These are phyloP conservation scores for Physocladia obscura DNA, from an alignment of 192 early-diverging fungal genomes.

Conservation along the genomic window DNA sequence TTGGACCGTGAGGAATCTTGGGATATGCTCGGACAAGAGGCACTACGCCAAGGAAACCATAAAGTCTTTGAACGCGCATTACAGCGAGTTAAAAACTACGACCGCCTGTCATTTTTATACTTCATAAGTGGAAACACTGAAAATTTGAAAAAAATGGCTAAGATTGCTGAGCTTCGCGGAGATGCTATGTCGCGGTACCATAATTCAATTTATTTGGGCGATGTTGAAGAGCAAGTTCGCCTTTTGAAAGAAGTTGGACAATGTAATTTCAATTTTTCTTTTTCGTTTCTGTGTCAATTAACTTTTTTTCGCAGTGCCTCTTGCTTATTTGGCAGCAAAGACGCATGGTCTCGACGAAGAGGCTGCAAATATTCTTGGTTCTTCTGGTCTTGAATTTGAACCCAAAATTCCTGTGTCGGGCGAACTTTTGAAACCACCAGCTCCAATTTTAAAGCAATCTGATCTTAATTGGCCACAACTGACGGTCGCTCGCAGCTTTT, in stretches of 20 bases:
- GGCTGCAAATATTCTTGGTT: constrained; percentile 77
- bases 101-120: constrained; percentile 94
- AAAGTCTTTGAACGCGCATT: constrained; percentile 86
- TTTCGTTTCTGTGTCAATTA: neutral
- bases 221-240: constrained; percentile 86
- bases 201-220: constrained; percentile 86
- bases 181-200: constrained; percentile 91
- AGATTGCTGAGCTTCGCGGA: constrained; percentile 83
- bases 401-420: constrained; percentile 56
- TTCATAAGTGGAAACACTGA: constrained; percentile 87
- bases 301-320: constrained; percentile 53
- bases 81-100: constrained; percentile 88
- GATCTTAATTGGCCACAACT: constrained; percentile 94
- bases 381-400: constrained; percentile 49
- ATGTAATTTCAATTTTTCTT: constrained; percentile 44
- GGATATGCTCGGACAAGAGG: constrained; percentile 84
- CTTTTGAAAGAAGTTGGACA: constrained; percentile 86
- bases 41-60: constrained; percentile 87
- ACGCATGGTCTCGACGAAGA: constrained; percentile 84
- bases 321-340: constrained; percentile 92
- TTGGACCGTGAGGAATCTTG: constrained; percentile 89
- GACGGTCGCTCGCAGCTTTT: constrained; percentile 78
- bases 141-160: constrained; percentile 92
- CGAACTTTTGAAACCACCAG: constrained; percentile 64
- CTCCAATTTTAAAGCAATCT: constrained; percentile 68